phyloP scores from a whole-genome alignment of 1,139 yeast genomes.

The Casaregolazyma lundiana region DNA sequence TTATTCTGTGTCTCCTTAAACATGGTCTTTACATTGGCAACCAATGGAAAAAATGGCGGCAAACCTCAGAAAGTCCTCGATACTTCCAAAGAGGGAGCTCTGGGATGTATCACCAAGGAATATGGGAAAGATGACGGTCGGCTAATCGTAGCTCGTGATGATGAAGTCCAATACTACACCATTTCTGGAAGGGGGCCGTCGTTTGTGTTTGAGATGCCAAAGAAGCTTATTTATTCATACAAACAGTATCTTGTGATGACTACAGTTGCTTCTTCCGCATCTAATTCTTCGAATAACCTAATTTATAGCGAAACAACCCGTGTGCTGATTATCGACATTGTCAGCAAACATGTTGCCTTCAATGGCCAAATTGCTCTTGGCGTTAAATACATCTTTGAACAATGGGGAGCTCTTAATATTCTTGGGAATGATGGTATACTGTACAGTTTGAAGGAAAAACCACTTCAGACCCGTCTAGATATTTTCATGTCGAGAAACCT shows the following conservation, averaged over 20 bases:
- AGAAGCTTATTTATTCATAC: conserved; percentile 47
- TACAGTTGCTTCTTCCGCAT: conserved; percentile 31
- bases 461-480: conserved; percentile 62
- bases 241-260: conserved; percentile 54
- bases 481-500: conserved; percentile 66
- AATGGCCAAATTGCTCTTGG: conserved; percentile 63
- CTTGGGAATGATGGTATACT: conserved; percentile 74
- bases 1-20: conserved; percentile 67
- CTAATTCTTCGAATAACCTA: conserved; percentile 15
- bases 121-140: conserved; percentile 27
- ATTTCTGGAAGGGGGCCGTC: conserved; percentile 53
- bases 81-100: conserved; percentile 59
- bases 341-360: conserved; percentile 66
- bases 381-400: conserved; percentile 50
- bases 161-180: conserved; percentile 50
- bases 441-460: conserved; percentile 63
- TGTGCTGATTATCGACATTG: conserved; percentile 61
- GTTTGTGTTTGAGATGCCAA: conserved; percentile 55
- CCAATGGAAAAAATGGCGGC: conserved; percentile 74
- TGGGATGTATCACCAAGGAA: conserved; percentile 55
- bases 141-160: conserved; percentile 52
- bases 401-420: conserved; percentile 55
- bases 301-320: conserved; percentile 38
- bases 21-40: conserved; percentile 65
- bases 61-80: conserved; percentile 63